phyloP scores from a whole-genome alignment of 176 grass and related monocot genomes.

The Tillandsia fasciculata region DNA sequence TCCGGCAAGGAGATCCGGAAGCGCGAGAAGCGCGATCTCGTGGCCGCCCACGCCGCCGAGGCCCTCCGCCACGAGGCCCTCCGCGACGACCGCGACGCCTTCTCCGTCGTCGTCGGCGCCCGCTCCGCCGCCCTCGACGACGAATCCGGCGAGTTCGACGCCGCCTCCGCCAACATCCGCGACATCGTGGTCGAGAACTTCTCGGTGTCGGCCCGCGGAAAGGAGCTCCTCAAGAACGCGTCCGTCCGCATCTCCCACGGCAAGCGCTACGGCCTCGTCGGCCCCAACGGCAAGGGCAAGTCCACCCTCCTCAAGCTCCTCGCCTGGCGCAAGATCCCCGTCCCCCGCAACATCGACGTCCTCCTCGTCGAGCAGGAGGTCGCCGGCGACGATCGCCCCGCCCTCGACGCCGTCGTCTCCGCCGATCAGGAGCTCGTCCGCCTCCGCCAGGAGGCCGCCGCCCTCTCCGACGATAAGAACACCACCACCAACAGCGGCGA shows the following conservation, averaged over 20 bases:
- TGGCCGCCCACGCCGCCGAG: constrained; percentile 43
- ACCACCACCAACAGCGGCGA: too few species aligned
- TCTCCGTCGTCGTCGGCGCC: constrained; percentile 78
- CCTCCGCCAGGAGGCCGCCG: constrained; percentile 52
- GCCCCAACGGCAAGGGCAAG: constrained; percentile 91
- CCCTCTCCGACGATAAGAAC: constrained; percentile 40
- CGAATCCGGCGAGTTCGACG: constrained; percentile 18
- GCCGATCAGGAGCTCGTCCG: constrained; percentile 75
- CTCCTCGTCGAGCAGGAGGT: constrained; percentile 94
- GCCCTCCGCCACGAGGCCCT: constrained; percentile 58
- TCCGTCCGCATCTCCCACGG: constrained; percentile 81
- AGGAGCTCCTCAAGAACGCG: constrained; percentile 85
- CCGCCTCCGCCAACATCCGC: constrained; percentile 56
- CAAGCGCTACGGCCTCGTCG: constrained; percentile 69
- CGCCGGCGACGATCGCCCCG: constrained; percentile 54
- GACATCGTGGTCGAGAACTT: constrained; percentile 82
- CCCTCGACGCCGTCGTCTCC: constrained; percentile 67
- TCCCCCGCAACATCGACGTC: constrained; percentile 79
- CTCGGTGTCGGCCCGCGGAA: constrained; percentile 71
- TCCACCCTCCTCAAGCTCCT: constrained; percentile 87
- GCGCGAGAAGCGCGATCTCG: constrained; percentile 65
- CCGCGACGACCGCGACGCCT: constrained; percentile 78
- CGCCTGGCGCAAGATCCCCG: constrained; percentile 72
- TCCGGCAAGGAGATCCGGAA: constrained; percentile 78
- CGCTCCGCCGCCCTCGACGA: constrained; percentile 29